A percentile compares a stretch with the other conserved stretches of the same genome.
Conservation (phyloP, 148 eudicot species). For the Camellia japonica region DNA sequence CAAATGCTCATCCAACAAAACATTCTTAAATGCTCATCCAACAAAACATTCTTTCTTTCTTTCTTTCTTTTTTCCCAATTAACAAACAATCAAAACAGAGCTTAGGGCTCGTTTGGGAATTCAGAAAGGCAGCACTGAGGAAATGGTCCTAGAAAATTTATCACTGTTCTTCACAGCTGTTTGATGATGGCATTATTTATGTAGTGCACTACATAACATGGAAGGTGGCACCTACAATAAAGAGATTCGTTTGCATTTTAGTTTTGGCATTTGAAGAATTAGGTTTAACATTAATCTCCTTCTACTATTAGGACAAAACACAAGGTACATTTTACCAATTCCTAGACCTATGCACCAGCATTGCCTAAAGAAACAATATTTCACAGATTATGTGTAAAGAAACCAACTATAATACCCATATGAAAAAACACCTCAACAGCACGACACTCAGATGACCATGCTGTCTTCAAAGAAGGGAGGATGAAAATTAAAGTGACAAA, state of each 20-base stretch:
- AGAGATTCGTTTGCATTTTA: not conserved
- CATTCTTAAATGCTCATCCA: not conserved
- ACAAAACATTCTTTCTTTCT: not conserved
- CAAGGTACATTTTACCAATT: not conserved
- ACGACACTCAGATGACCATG: not conserved
- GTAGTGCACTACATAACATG: not conserved
- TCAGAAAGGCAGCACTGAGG: not conserved
- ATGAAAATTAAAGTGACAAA: too few relatives aligned
- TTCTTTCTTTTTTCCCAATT: not conserved
- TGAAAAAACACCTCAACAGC: too few relatives aligned
- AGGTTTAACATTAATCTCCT: not conserved
- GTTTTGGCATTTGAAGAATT: not conserved
- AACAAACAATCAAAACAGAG: not conserved
- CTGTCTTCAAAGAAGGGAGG: too few relatives aligned
- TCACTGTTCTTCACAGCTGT: too few relatives aligned
- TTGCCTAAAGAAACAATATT: not conserved
- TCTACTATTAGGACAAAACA: not conserved
- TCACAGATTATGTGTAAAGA: too few relatives aligned
- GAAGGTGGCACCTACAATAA: conserved; percentile 2
- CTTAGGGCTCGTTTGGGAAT: not conserved
- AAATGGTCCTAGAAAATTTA: too few relatives aligned
- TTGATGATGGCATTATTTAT: too few relatives aligned
- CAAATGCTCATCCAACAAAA: not conserved
- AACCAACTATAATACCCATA: too few relatives aligned
- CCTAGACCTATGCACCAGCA: not conserved